Base-by-base conservation (phyloP, 345 rosid species). In the Pistacia integerrima region DNA sequence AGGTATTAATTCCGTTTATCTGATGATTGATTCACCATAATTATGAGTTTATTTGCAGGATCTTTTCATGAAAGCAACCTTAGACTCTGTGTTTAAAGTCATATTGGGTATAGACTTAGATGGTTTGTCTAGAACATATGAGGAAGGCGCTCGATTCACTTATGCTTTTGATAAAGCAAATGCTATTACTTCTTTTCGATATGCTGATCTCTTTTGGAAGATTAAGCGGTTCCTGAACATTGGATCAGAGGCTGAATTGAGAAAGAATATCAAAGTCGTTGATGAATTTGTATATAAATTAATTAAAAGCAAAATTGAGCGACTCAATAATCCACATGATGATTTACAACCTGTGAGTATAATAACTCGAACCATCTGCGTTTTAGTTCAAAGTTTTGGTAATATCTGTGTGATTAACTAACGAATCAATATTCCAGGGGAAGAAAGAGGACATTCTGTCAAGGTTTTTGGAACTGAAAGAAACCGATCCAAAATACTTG, bases 211-310 rank as follows among this genome's bases (percentile, higher is more conserved):
- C 46, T 72, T 75, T 6, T 82, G 85, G 82, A 78, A 68, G 66
- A 61, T 61, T 66, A 82, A 78, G 58, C 17, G 74, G 67, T 75
- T 59, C 68, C 64, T 78, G 8, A 78, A 82, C 59, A 57, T 78
- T 67, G 85, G 85, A 46, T 75, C 70, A 10, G 85, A 82, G 60
- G 74, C 74, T 11, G 51, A 46, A 49, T 56, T 72, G 11, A 78
- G 54, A 41, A 80, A 35, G 55, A 13, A 48, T 28, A 46, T 72
- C 38, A 67, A 78, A 68, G 67, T 63, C 44, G 25, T 82, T 11
- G 82, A 82, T 14, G 75, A 78, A 30, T 78, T 71, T 35, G 70
- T 78, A 54, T 59, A 54, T 57, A 58, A 72, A 18, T 48, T 75
- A 52, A 76, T 78, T 35, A 30, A 30, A 8, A 41, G 35, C 55